Evolutionary conservation across 768 basidiomycete genomes (phyloP), one percentile per base, ranked within the genome.

Genomic region (Suillus sp.): DNA sequence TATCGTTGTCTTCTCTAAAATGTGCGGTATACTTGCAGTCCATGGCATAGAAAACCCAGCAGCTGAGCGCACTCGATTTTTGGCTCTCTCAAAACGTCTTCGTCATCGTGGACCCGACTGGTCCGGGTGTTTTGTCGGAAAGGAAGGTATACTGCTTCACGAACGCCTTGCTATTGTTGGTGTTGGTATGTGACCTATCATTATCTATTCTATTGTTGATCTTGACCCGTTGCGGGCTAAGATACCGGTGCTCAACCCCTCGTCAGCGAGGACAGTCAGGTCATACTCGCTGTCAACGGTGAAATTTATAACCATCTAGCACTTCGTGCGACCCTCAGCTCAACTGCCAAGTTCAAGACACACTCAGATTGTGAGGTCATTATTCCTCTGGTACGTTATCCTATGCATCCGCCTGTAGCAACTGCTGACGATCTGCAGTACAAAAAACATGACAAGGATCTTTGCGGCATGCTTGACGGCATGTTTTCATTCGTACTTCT

Each of bases 321-420:
- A 20, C 86, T 99, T 59, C 86, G 93, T 63, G 84, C 87, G 58
- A 78, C 76, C 30, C 78, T 95, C 60, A 87, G 85, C 42, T 73
- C 85, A 50, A 82, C 79, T 62, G 85, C 88, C 67, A 88, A 86
- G 62, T 96, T 99, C 83, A 97, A 94, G 82, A 99, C 96, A 0
- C 93, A 96, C 72, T 98, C 96, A 0, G 97, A 99, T 71, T 99
- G 97, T 77, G 97, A 99, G 77, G 89, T 97, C 70, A 96, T 99
- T 69, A 85, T 99, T 65, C 92, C 96, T 67, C 77, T 99, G 70
- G 96, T 97, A 66, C 71, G 81, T 77, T 32, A 37, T 68, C 63
- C 16, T 10, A 61, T 14, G 22, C 13, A 34, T 13, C 16, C n/a
- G 30, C 27, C 3, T 10, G 25, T 8, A 9, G 35, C n/a, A 61